A percentile compares a stretch with the other conserved stretches of the same genome.
phyloP scores from a whole-genome alignment of 1,284 basidiomycete species.

The Sanghuangporus baumii region DNA sequence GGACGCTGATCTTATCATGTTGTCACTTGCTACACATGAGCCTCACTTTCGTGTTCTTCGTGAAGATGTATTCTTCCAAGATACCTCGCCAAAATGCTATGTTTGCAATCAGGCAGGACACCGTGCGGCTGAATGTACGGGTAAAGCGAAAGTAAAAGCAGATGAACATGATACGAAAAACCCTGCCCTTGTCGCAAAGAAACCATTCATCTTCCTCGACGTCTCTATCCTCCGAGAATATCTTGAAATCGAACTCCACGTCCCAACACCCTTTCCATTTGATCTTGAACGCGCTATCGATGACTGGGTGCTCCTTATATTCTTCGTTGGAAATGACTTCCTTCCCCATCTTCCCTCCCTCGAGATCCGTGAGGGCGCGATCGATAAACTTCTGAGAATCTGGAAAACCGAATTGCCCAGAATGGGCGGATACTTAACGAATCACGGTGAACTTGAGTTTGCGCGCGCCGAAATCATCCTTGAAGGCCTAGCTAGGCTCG shows the following conservation, averaged over 20 bases:
- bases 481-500: slow-evolving; percentile 86
- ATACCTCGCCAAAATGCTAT: slow-evolving; percentile 73
- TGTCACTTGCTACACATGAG: slow-evolving; percentile 96
- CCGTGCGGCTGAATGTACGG: slow-evolving; percentile 90
- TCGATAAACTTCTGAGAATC: slow-evolving; percentile 92
- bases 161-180: slow-evolving; percentile 42
- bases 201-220: slow-evolving; percentile 99
- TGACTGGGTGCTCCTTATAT: slow-evolving; percentile 99
- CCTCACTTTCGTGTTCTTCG: slow-evolving; percentile 95
- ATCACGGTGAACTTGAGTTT: slow-evolving; percentile 88
- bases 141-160: slow-evolving; percentile 47
- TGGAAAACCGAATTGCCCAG: slow-evolving; percentile 91
- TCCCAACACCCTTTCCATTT: slow-evolving; percentile 84
- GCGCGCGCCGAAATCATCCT: slow-evolving; percentile 89
- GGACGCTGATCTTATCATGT: slow-evolving; percentile 99
- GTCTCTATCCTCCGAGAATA: slow-evolving; percentile 95
- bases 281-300: slow-evolving; percentile 96
- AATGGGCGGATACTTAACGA: slow-evolving; percentile 97
- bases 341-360: slow-evolving; percentile 95
- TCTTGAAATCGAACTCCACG: slow-evolving; percentile 90
- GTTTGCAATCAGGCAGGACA: slow-evolving; percentile 94
- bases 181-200: slow-evolving; percentile 73
- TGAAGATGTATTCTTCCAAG: slow-evolving; percentile 95
- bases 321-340: slow-evolving; percentile 99
- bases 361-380: slow-evolving; percentile 98